Conservation (phyloP, 352 stramenopile species). For the Phytophthora hibernalis region DNA sequence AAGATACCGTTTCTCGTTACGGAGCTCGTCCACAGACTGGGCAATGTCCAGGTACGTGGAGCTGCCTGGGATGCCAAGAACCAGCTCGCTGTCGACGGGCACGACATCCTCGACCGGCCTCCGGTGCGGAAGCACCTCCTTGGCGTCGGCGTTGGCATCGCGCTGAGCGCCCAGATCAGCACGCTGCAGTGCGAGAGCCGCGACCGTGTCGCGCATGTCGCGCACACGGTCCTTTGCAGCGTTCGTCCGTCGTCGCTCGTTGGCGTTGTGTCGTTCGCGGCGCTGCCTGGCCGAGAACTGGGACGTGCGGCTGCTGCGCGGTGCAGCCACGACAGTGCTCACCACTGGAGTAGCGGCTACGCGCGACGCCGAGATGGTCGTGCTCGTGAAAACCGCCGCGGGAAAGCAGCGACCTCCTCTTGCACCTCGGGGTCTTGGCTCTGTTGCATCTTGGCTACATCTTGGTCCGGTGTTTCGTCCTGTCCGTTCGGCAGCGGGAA, state of each 20-base stretch:
- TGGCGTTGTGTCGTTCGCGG: constrained; percentile 55
- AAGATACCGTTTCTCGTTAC: constrained; percentile 48
- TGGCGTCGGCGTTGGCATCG: constrained; percentile 25
- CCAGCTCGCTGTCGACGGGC: constrained; percentile 24
- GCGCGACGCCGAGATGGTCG: constrained; percentile 41
- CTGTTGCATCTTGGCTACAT: constrained; percentile 35
- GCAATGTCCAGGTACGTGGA: constrained; percentile 46
- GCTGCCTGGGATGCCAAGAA: constrained; percentile 32
- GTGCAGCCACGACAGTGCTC: constrained; percentile 10
- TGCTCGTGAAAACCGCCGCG: constrained; percentile 40
- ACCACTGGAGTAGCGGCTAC: not conserved
- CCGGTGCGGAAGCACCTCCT: constrained; percentile 34
- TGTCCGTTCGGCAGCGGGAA: constrained; percentile 38
- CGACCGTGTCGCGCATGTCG: constrained; percentile 50
- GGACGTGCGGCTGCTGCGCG: constrained; percentile 41
- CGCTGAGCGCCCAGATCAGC: constrained; percentile 29
- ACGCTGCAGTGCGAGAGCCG: constrained; percentile 31
- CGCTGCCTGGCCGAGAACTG: constrained; percentile 56
- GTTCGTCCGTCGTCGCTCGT: constrained; percentile 51
- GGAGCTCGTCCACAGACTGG: constrained; percentile 40
- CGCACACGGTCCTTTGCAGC: constrained; percentile 48
- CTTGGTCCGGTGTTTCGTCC: constrained; percentile 25
- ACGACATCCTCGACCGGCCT: constrained; percentile 32
- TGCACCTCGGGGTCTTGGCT: constrained; percentile 38
- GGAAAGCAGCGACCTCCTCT: constrained; percentile 40